Evolutionary conservation across 805 yeast species (phyloP).

Genomic region (Brettanomyces custersianus): DNA sequence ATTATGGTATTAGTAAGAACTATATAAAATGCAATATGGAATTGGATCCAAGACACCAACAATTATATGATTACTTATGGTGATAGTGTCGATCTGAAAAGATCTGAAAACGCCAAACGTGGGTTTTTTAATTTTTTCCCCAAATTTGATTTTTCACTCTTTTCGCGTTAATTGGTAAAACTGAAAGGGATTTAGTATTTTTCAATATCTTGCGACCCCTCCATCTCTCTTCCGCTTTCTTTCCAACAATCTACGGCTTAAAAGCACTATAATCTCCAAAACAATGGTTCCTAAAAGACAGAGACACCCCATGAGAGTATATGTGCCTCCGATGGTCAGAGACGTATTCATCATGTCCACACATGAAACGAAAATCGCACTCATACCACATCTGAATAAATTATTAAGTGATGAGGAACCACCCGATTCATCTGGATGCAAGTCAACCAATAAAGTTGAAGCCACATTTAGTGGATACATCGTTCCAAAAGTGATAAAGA

Average conservation of each 20-base stretch:
- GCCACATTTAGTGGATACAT: constrained; percentile 49
- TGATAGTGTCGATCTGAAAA: too few relatives aligned
- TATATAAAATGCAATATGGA: too few relatives aligned
- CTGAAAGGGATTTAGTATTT: too few relatives aligned
- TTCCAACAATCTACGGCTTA: not conserved
- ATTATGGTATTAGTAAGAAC: too few relatives aligned
- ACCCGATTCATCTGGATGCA: constrained; percentile 62
- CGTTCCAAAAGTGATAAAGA: constrained; percentile 48
- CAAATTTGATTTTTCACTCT: not conserved
- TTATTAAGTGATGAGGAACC: constrained; percentile 70
- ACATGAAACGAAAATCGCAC: constrained; percentile 64
- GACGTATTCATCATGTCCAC: constrained; percentile 47
- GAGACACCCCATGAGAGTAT: constrained; percentile 49
- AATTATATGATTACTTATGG: too few relatives aligned
- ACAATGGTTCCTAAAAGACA: not conserved
- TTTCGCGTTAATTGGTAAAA: too few relatives aligned
- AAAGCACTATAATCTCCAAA: not conserved
- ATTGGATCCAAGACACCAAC: too few relatives aligned
- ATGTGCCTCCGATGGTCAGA: constrained; percentile 69
- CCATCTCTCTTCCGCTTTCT: not conserved
- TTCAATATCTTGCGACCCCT: too few relatives aligned
- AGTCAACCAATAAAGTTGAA: constrained; percentile 65
- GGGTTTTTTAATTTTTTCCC: not conserved
- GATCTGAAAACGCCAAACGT: too few relatives aligned
- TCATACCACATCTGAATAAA: constrained; percentile 60